Evolutionary conservation across 257 asterid species (phyloP), one percentile per base, ranked within the genome.

Genomic region (Forsythia viridissima): DNA sequence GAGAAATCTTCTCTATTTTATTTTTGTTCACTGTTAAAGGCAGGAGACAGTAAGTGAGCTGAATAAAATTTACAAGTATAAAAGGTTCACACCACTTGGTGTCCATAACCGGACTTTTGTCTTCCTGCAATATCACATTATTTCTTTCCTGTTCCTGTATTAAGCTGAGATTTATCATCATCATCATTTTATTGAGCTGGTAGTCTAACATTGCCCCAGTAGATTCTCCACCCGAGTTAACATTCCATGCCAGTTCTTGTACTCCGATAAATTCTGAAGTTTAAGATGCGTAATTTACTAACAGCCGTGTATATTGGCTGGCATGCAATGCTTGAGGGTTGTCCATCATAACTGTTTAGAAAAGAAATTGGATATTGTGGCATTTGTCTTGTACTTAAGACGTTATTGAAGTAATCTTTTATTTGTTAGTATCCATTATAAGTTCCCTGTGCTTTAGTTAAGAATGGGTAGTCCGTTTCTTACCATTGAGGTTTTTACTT

Each of bases 401-500:
- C 18, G n/a, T 52, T 4, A 34, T 12, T 18, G 51, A 65, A 30
- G 7, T 4, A 4, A 16, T 55, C 0, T 9, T 5, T 6, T 43
- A 59, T 37, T 76, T 8, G 21, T 34, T 76, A 41, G 61, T 37
- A 36, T 48, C 8, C 6, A 46, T 63, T 43, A 13, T 59, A 9
- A 68, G 55, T 39, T 40, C 44, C 34, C 51, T 65, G 68, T 74
- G 78, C 30, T 41, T 57, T 42, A 73, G 42, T 51, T 55, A 74
- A 39, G 72, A 65, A 52, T 68, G 34, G 73, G 70, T 74, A 16
- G 9, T 72, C 16, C 65, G 43, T 84, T 70, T 77, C 83, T 89
- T 70, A 87, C 79, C 10, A 5, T 67, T 72, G 46, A 30, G 63
- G 68, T 73, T 66, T 81, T 79, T 21, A 74, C 74, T 70, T 90